Evolutionary conservation across 441 rosid genomes (phyloP).

Genomic region (Euphorbia celastroides): DNA sequence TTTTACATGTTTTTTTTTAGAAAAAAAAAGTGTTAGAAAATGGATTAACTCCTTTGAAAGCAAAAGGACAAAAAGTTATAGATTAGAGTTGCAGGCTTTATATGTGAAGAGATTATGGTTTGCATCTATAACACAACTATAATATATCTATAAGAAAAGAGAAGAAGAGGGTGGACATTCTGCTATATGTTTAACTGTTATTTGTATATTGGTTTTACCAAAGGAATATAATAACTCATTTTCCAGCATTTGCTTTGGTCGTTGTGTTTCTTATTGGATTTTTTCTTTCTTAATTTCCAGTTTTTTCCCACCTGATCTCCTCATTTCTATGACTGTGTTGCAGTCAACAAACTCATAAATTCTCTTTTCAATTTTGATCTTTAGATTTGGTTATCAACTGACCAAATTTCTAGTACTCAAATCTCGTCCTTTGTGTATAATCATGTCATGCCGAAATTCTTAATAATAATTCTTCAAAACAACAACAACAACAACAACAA

Average conservation of each 20-base stretch:
- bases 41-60: conserved; percentile 19
- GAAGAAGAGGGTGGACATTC: conserved; percentile 18
- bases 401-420: background rate
- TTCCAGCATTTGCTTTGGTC: conserved; percentile 28
- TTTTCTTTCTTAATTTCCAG: background rate
- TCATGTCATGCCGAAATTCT: too few species aligned
- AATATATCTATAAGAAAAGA: conserved; percentile 3
- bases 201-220: conserved; percentile 15
- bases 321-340: background rate
- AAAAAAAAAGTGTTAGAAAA: too few species aligned
- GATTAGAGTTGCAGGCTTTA: background rate
- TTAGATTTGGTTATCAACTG: background rate
- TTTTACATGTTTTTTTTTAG: too few species aligned
- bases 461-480: too few species aligned
- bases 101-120: too few species aligned
- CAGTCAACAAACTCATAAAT: conserved; percentile 10
- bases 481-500: too few species aligned
- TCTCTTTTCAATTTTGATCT: background rate
- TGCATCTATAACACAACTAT: too few species aligned
- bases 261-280: conserved; percentile 13
- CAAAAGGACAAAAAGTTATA: conserved; percentile 6
- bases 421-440: background rate
- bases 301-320: background rate
- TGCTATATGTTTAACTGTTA: conserved; percentile 5
- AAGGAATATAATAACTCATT: background rate